Conservation (phyloP, 345 rosid genomes). For the Eucalyptus pauciflora region DNA sequence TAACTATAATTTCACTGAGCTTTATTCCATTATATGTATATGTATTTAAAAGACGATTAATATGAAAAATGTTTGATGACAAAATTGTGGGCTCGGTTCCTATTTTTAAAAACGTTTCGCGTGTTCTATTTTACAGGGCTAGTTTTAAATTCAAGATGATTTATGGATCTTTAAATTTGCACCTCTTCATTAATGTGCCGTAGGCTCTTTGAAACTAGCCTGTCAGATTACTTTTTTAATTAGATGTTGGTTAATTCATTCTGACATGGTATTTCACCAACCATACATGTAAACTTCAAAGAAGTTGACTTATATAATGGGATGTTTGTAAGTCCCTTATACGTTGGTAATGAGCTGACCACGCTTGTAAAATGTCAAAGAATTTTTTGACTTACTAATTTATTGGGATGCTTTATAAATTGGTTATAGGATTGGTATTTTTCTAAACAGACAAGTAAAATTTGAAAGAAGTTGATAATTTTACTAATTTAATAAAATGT, state of each 20-base stretch:
- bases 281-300: neutral
- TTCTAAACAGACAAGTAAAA: neutral
- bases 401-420: neutral
- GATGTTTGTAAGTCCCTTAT: neutral
- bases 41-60: neutral
- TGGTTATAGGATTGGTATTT: neutral
- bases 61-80: neutral
- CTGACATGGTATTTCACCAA: neutral
- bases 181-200: neutral
- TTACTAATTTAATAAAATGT: neutral
- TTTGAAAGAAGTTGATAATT: neutral
- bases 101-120: neutral
- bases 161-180: neutral
- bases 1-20: neutral
- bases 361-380: neutral
- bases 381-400: neutral
- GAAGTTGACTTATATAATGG: neutral
- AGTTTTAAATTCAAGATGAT: neutral
- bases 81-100: neutral
- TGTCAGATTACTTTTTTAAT: neutral
- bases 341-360: rapidly evolving
- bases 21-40: neutral
- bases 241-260: neutral
- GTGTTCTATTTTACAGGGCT: neutral
- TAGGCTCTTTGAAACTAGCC: neutral